These are phyloP conservation scores for Orbilia ellipsospora DNA, from an alignment of 2,329 filamentous ascomycete genomes.

Conservation along the genomic window DNA sequence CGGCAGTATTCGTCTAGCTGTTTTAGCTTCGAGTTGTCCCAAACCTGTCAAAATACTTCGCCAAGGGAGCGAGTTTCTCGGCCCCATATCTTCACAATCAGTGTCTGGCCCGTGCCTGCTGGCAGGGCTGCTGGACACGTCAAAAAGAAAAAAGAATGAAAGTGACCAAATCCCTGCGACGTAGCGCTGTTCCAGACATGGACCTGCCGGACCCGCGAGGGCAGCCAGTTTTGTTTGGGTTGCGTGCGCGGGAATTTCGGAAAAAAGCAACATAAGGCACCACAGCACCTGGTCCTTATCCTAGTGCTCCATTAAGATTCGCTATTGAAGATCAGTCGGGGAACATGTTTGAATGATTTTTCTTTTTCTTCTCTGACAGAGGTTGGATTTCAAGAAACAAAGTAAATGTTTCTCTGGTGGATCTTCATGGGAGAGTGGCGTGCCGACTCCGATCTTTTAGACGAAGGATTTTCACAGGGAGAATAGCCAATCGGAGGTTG, in stretches of 20 bases:
- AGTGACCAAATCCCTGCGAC: too few species aligned
- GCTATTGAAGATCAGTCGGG: slow-evolving; percentile 19
- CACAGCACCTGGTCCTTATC: not conserved
- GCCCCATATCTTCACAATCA: not conserved
- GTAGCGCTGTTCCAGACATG: too few species aligned
- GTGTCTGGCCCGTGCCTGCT: not conserved
- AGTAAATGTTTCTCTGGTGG: not conserved
- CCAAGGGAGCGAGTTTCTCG: not conserved
- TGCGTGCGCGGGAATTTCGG: slow-evolving; percentile 3
- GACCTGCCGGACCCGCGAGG: not conserved
- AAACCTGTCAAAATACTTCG: not conserved
- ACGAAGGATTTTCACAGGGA: slow-evolving; percentile 21
- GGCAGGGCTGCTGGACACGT: too few species aligned
- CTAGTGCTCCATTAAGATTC: slow-evolving; percentile 18
- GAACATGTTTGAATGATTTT: not conserved
- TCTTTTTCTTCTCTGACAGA: too few species aligned
- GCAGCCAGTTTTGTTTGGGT: slow-evolving; percentile 11
- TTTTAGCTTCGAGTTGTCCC: not conserved
- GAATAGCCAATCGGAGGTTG: slow-evolving; percentile 20
- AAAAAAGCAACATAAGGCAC: slow-evolving; percentile 26
- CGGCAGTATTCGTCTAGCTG: too few species aligned
- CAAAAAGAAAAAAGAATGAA: not conserved
- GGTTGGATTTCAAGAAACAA: too few species aligned
- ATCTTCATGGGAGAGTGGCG: slow-evolving; percentile 12
- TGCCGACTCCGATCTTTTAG: slow-evolving; percentile 8